These are phyloP conservation scores for Ogataea haglerorum DNA, from an alignment of 805 yeast species.

Conservation along the genomic window DNA sequence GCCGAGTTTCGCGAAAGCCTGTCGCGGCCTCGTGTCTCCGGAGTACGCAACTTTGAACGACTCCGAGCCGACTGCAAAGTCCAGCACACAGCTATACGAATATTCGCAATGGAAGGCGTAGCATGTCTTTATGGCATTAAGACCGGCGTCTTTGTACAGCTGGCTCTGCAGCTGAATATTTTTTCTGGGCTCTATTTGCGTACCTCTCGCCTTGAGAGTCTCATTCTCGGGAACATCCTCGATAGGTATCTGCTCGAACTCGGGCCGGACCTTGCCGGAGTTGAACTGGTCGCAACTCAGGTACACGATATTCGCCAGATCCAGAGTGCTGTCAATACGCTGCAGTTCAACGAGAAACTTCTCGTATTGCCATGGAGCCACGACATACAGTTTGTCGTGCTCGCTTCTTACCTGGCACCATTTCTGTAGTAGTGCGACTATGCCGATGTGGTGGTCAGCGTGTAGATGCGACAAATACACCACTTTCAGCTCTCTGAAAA, in stretches of 20 bases:
- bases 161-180: constrained; percentile 9
- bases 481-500: constrained; percentile 60
- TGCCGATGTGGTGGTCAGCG: constrained; percentile 95
- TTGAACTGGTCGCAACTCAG: constrained; percentile 34
- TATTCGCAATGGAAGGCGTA: constrained; percentile 81
- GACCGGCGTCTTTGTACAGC: constrained; percentile 41
- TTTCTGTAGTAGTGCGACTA: constrained; percentile 60
- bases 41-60: constrained; percentile 77
- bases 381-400: constrained; percentile 45
- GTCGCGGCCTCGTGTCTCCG: constrained; percentile 91
- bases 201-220: constrained; percentile 15
- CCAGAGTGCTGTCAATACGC: constrained; percentile 19
- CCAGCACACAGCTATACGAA: constrained; percentile 67
- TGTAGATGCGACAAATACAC: constrained; percentile 86
- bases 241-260: constrained; percentile 26
- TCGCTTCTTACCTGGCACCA: constrained; percentile 49
- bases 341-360: constrained; percentile 68
- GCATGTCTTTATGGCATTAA: constrained; percentile 52
- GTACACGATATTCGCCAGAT: constrained; percentile 18
- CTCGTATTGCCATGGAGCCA: constrained; percentile 73
- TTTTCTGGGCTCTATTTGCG: not conserved
- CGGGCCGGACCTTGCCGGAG: constrained; percentile 10
- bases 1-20: constrained; percentile 60
- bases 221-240: constrained; percentile 19
- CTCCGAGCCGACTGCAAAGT: constrained; percentile 35